phyloP scores from a whole-genome alignment of 495 filamentous ascomycete species.

The Aspergillus coremiiformis region DNA sequence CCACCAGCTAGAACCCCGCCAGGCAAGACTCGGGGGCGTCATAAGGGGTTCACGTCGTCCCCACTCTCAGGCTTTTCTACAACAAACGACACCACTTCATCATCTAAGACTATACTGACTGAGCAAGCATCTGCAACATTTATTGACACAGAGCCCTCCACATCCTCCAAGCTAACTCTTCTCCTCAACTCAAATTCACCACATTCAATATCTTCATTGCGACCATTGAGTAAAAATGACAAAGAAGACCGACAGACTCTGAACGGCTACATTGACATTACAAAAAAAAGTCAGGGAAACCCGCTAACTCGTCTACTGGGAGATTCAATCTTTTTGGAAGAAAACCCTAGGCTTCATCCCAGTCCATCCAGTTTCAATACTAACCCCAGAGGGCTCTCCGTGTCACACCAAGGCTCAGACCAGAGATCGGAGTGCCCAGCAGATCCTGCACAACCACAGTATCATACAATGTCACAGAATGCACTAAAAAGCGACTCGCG shows the following conservation, averaged over 20 bases:
- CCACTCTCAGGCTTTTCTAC: conserved; percentile 25
- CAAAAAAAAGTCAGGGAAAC: neutral
- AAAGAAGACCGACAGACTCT: neutral
- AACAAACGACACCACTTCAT: conserved; percentile 4
- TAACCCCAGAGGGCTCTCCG: neutral
- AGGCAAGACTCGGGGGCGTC: conserved; percentile 7
- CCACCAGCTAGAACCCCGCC: conserved; percentile 5
- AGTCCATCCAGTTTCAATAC: neutral
- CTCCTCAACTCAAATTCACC: neutral
- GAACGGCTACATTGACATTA: neutral
- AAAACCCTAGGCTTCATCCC: neutral
- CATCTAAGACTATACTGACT: neutral
- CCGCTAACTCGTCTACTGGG: neutral
- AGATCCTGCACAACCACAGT: neutral
- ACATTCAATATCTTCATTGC: neutral
- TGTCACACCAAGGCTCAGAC: neutral
- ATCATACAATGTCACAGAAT: no score
- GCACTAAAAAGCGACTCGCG: no score
- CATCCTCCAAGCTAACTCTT: neutral
- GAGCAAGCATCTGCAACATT: neutral
- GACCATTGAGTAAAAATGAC: neutral
- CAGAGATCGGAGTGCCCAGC: neutral
- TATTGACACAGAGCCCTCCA: neutral
- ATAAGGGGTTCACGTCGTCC: conserved; percentile 28
- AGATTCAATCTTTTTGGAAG: neutral